A percentile compares a stretch with the other conserved stretches of the same genome.
These are phyloP conservation scores for Rostrohypoxylon terebratum DNA, from an alignment of 495 filamentous ascomycete species.

Conservation along the genomic window DNA sequence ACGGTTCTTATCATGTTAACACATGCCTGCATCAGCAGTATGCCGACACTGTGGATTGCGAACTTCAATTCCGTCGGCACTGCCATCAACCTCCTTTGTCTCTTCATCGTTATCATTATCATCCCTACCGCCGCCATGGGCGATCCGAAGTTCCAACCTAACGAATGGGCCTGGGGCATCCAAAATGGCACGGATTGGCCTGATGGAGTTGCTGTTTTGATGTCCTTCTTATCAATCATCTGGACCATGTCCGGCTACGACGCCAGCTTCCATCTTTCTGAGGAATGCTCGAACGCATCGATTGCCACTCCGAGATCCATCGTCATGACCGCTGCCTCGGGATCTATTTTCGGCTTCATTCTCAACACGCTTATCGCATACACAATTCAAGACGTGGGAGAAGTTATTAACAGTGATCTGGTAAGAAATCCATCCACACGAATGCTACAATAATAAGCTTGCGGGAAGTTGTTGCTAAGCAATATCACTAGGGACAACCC, in stretches of 20 bases:
- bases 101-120: slow-evolving; percentile 74
- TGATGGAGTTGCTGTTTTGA: slow-evolving; percentile 75
- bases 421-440: slow-evolving; percentile 10
- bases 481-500: slow-evolving; percentile 67
- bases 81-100: slow-evolving; percentile 77
- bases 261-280: slow-evolving; percentile 78
- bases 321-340: slow-evolving; percentile 74
- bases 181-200: slow-evolving; percentile 77
- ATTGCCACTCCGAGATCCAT: slow-evolving; percentile 82
- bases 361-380: slow-evolving; percentile 84
- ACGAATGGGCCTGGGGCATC: slow-evolving; percentile 76
- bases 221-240: slow-evolving; percentile 78
- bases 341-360: slow-evolving; percentile 79
- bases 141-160: slow-evolving; percentile 70
- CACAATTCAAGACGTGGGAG: slow-evolving; percentile 75
- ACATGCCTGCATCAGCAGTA: slow-evolving; percentile 76
- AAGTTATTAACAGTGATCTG: slow-evolving; percentile 70
- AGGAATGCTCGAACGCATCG: slow-evolving; percentile 83
- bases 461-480: not conserved
- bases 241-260: slow-evolving; percentile 73
- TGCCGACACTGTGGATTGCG: slow-evolving; percentile 80
- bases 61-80: slow-evolving; percentile 81
- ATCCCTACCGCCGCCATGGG: slow-evolving; percentile 72
- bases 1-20: slow-evolving; percentile 76
- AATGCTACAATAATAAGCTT: not conserved